Percentiles rank a stretch among this genome's conserved stretches.
phyloP scores from a whole-genome alignment of 1,284 basidiomycete genomes.

The Apiotrichum akiyoshidainum region DNA sequence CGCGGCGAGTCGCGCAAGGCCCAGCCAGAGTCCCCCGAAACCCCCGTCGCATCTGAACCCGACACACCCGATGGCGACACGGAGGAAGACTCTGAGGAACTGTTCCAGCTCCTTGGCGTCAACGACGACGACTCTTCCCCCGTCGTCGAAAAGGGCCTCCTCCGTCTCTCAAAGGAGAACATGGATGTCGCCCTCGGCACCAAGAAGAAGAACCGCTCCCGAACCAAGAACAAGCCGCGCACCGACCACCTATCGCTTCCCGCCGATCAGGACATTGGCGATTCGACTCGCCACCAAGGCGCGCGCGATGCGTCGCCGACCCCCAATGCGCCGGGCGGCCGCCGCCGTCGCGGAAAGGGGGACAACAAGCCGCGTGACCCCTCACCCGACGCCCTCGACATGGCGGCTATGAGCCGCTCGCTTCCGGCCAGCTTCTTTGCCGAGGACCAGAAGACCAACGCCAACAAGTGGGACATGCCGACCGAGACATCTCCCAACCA shows the following conservation, averaged over 20 bases:
- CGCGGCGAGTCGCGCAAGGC: conserved; percentile 13
- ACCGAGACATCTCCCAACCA: conserved; percentile 10
- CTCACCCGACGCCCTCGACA: conserved; percentile 2
- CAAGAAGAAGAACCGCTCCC: conserved; percentile 9
- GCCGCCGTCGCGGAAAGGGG: conserved; percentile 5
- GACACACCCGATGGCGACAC: conserved; percentile 11
- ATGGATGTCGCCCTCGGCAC: conserved; percentile 13
- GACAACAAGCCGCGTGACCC: conserved; percentile 7
- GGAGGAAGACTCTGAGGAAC: conserved; percentile 29
- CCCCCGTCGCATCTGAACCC: conserved; percentile 8
- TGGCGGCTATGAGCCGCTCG: conserved; percentile 12
- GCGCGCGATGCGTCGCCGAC: background rate
- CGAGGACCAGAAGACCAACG: conserved; percentile 2
- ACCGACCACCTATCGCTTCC: background rate
- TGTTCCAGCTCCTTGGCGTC: conserved; percentile 39
- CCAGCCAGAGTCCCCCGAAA: conserved; percentile 1
- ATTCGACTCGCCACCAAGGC: background rate
- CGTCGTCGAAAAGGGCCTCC: conserved; percentile 10
- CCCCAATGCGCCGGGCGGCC: background rate
- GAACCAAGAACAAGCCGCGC: conserved; percentile 10
- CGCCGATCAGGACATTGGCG: background rate
- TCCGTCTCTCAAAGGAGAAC: conserved; percentile 12
- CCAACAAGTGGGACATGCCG: conserved; percentile 44
- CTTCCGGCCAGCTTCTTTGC: conserved; percentile 19
- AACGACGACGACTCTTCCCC: conserved; percentile 5